These are phyloP conservation scores for Phytophthora ohioensis DNA, from an alignment of 352 stramenopile genomes.

Conservation along the genomic window DNA sequence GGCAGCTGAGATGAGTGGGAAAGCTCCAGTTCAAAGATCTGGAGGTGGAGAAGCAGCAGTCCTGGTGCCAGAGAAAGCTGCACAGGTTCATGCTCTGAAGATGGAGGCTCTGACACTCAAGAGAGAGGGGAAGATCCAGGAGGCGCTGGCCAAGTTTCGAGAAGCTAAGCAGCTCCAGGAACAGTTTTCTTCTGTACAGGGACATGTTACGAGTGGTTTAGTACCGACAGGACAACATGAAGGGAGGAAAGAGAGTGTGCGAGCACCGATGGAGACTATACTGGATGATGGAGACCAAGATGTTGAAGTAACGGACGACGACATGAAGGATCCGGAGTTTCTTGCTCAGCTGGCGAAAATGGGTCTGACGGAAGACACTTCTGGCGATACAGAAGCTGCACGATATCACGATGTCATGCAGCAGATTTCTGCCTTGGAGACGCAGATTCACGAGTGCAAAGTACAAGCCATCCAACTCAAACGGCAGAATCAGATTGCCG, in stretches of 20 bases:
- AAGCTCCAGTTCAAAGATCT: not conserved
- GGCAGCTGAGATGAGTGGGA: slow-evolving; percentile 26
- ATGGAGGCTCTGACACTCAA: slow-evolving; percentile 66
- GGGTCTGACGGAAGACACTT: slow-evolving; percentile 39
- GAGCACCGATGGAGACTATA: slow-evolving; percentile 3
- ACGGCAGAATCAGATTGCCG: slow-evolving; percentile 58
- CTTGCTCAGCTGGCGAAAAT: slow-evolving; percentile 65
- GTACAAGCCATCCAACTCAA: slow-evolving; percentile 61
- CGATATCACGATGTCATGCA: slow-evolving; percentile 21
- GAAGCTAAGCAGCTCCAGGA: slow-evolving; percentile 67
- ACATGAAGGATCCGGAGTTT: slow-evolving; percentile 79
- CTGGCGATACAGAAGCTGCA: not conserved
- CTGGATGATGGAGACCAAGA: slow-evolving; percentile 40
- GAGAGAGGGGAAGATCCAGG: slow-evolving; percentile 56
- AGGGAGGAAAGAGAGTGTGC: not conserved
- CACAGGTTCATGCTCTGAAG: slow-evolving; percentile 58
- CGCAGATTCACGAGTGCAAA: slow-evolving; percentile 61
- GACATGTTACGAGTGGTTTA: not conserved
- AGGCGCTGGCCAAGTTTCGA: slow-evolving; percentile 65
- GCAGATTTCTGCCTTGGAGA: slow-evolving; percentile 45
- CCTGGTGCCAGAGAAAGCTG: not conserved
- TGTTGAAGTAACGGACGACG: slow-evolving; percentile 79
- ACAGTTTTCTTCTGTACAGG: slow-evolving; percentile 21
- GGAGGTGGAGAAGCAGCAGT: not conserved
- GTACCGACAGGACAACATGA: not conserved